Evolutionary conservation across 1,284 basidiomycete genomes (phyloP), one percentile per base, ranked within the genome.

Genomic region (Pterulicium gracile): DNA sequence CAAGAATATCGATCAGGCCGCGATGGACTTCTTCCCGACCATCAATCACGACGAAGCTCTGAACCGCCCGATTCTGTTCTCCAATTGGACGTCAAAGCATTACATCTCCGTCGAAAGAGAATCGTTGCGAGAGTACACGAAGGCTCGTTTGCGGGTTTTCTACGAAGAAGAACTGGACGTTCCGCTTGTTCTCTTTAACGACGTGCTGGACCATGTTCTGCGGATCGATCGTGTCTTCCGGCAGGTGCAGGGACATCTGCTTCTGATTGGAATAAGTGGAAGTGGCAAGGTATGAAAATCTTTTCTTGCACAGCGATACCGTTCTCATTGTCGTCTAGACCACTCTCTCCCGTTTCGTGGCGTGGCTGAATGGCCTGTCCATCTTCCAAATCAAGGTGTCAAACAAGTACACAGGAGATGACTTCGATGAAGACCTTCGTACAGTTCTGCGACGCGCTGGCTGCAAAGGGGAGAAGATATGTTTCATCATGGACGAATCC

Each of bases 401-500:
- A 18, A 98, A 98, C 71, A 94, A 92, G 63, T 99, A 99, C 63
- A 96, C 91, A 0, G 93, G 90, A 18, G 93, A 94, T 21, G 93
- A 98, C 64, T 99, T 99, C 58, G 96, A 98, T 56, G 95, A 98
- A 53, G 96, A 99, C 60, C 73, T 99, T 42, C 81, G 96, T 22
- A 88, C 82, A 0, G 91, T 99, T 1, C 79, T 99, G 23, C 86
- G 94, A 32, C 82, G 96, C 21, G 75, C 95, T 0, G 97, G 96
- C 3, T 96, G 93, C 70, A 98, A 98, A 61, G 94, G 92, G 55
- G 96, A 99, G 66, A 98, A 98, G 67, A 88, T 99, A 35, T 98
- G 93, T 61, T 99, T 98, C 75, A 98, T 98, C 65, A 98, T 99
- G 94, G 96, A 99, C 63, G 96, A 99, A 63, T 96, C 92, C 1